Percentiles rank a stretch among this genome's conserved stretches.
Conservation (phyloP, 2,329 filamentous ascomycete species). For the Neonectria neomacrospora region DNA sequence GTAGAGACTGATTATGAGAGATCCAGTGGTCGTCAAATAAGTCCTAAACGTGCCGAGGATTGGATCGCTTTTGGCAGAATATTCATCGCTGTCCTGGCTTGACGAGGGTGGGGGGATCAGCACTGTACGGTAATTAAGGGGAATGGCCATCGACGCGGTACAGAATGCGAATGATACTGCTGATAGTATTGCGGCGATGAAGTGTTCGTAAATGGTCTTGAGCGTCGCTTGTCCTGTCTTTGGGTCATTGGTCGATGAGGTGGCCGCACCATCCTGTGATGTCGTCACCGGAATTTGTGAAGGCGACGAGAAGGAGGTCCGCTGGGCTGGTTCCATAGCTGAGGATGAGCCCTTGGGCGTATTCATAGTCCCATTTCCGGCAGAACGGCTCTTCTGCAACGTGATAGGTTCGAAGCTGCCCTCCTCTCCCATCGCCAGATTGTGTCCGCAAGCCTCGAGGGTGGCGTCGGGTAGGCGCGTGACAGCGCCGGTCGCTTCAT, state of each 20-base stretch:
- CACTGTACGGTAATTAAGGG: slow-evolving; percentile 64
- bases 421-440: slow-evolving; percentile 59
- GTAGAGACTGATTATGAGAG: slow-evolving; percentile 61
- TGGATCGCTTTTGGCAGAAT: slow-evolving; percentile 35
- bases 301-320: slow-evolving; percentile 38
- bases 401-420: slow-evolving; percentile 61
- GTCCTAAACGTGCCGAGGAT: slow-evolving; percentile 63
- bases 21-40: slow-evolving; percentile 67
- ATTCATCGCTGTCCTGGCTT: slow-evolving; percentile 32
- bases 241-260: slow-evolving; percentile 43
- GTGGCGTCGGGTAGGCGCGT: slow-evolving; percentile 49
- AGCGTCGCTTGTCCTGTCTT: slow-evolving; percentile 42
- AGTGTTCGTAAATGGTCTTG: slow-evolving; percentile 63
- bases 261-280: slow-evolving; percentile 40
- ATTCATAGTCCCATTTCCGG: slow-evolving; percentile 53
- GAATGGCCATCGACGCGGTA: slow-evolving; percentile 58
- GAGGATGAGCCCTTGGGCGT: slow-evolving; percentile 61
- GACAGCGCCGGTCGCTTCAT: slow-evolving; percentile 46
- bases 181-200: slow-evolving; percentile 63
- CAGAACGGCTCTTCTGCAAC: slow-evolving; percentile 58
- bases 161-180: slow-evolving; percentile 64
- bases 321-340: slow-evolving; percentile 52
- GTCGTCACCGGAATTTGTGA: slow-evolving; percentile 28
- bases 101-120: slow-evolving; percentile 53
- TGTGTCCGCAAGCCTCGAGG: slow-evolving; percentile 58